Evolutionary conservation across 352 stramenopile genomes (phyloP), one percentile per base, ranked within the genome.

Genomic region (Thraustochytrium sp.): DNA sequence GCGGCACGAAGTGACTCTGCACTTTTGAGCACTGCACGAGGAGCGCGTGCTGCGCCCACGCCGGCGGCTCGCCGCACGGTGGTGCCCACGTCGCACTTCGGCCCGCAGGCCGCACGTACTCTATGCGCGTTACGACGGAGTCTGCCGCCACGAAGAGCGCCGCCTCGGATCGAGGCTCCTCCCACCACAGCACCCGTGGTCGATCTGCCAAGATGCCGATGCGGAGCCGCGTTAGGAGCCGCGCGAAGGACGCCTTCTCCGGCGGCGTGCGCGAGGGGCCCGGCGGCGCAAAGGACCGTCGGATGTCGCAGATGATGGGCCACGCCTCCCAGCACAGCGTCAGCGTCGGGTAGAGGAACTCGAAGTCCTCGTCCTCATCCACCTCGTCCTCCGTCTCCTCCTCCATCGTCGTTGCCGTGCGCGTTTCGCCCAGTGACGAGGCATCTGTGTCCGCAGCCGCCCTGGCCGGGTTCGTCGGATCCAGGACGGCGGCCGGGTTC

Each of bases 141-240:
- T 80, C 68, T n/a, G 68, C 68, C 5, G 31, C 3, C 16, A 80
- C 11, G 13, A 80, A 80, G 11, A 80, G 13, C 3, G 68, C 68
- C 9, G 68, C 68, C 38, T 61, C 46, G 21, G 31, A 55, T 3
- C n/a, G 31, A 8, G 68, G 68, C 51, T 80, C 68, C n/a, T 80
- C 68, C 68, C 68, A 80, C 68, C 68, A 80, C 68, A 80, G 31
- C 3, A 80, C 8, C 3, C 68, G 68, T 31, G 68, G 68, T 16
- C 68, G 68, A 44, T 80, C 68, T 53, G 68, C 53, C n/a, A 80
- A 26, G 13, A 80, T 72, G 8, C 68, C 68, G n/a, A 80, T 80
- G 23, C 46, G 31, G 13, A 80, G 68, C 0, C 40, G 68, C 26
- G 68, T 80, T 23, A 80, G 34, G 18, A 80, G 68, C 29, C 68